A percentile compares a stretch with the other conserved stretches of the same genome.
Conservation (phyloP, 176 grass and related monocot species). For the Avena atlantica region DNA sequence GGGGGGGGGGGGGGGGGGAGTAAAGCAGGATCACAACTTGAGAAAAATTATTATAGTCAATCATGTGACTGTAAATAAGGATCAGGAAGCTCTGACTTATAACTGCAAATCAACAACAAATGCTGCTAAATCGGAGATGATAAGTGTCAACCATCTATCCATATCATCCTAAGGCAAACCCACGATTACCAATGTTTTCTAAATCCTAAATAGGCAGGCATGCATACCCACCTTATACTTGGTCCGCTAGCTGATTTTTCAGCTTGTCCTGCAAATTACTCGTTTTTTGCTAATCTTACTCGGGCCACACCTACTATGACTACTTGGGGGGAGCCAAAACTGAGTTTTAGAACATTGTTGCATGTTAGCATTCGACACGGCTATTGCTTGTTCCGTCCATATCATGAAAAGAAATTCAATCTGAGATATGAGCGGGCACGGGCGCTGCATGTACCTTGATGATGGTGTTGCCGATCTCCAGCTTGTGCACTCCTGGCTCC, state of each 20-base stretch:
- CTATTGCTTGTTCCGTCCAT: background rate
- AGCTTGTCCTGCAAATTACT: background rate
- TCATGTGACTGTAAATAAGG: background rate
- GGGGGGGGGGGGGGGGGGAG: background rate
- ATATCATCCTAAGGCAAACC: background rate
- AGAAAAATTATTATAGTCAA: background rate
- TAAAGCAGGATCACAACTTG: background rate
- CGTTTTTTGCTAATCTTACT: background rate
- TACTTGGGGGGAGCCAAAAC: background rate
- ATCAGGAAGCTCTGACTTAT: background rate
- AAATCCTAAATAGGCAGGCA: background rate
- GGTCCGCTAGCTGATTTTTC: background rate
- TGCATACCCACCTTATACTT: background rate
- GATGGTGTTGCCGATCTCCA: background rate
- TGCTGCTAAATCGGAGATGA: background rate
- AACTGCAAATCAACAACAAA: background rate
- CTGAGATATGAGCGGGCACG: background rate
- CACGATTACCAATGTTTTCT: background rate
- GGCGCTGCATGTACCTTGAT: background rate
- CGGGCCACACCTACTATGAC: background rate
- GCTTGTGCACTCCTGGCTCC: background rate
- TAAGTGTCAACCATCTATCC: constrained; percentile 1
- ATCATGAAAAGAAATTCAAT: background rate
- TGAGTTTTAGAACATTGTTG: background rate
- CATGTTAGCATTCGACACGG: background rate